Evolutionary conservation across 208 protist species (phyloP).

Genomic region (Wallacemonas sp.): DNA sequence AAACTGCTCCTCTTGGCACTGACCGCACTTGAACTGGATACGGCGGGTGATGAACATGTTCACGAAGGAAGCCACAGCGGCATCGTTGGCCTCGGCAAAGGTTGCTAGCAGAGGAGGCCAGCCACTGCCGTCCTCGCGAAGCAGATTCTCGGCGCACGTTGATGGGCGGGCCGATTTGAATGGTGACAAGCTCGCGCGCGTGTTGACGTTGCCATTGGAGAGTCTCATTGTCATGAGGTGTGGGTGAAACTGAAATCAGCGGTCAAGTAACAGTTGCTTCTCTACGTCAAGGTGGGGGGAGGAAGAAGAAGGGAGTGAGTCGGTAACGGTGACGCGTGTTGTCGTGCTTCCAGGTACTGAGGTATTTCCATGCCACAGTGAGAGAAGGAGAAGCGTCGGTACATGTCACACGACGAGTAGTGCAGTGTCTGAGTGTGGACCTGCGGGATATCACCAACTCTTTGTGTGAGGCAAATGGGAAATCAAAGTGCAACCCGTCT

Average conservation of each 20-base stretch:
- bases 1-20: constrained; percentile 23
- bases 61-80: constrained; percentile 30
- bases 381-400: too few species aligned
- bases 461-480: too few species aligned
- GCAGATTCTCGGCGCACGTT: constrained; percentile 11
- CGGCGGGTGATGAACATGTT: constrained; percentile 34
- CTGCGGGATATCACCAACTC: too few species aligned
- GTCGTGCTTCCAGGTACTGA: too few species aligned
- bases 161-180: neutral
- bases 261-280: too few species aligned
- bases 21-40: constrained; percentile 52
- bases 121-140: constrained; percentile 18
- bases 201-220: constrained; percentile 25
- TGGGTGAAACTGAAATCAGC: neutral
- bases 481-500: too few species aligned
- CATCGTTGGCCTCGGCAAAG: constrained; percentile 27
- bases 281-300: too few species aligned
- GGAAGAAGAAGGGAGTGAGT: too few species aligned
- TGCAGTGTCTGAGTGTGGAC: too few species aligned
- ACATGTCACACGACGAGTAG: too few species aligned
- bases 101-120: constrained; percentile 42
- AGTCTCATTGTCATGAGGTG: constrained; percentile 24
- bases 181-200: constrained; percentile 13
- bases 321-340: too few species aligned
- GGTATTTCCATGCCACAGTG: too few species aligned